Conservation (phyloP, 257 asterid species). For the Ilex asprella region DNA sequence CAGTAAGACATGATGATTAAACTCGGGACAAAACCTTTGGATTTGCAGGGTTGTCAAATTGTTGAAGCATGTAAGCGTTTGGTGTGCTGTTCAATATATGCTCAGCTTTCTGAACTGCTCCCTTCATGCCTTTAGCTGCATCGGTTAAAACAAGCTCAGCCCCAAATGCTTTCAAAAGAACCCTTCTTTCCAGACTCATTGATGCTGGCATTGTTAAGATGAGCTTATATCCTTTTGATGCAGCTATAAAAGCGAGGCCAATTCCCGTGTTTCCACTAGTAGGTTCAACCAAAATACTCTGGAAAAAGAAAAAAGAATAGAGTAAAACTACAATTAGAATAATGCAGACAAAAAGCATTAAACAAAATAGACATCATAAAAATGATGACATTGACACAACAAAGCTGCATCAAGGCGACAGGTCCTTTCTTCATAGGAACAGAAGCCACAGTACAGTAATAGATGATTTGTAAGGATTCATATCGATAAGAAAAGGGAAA, state of each 20-base stretch:
- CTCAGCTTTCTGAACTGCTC: slow-evolving; percentile 94
- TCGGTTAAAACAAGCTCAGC: slow-evolving; percentile 92
- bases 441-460: neutral
- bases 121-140: slow-evolving; percentile 91
- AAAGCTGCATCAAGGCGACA: neutral
- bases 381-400: too few relatives aligned
- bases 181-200: slow-evolving; percentile 99
- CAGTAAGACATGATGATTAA: neutral
- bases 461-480: neutral
- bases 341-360: neutral
- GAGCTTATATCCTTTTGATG: slow-evolving; percentile 94
- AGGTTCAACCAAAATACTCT: slow-evolving; percentile 96
- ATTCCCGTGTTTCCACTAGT: slow-evolving; percentile 99
- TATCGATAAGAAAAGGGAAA: too few relatives aligned
- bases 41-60: slow-evolving; percentile 94
- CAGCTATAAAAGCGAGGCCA: slow-evolving; percentile 97
- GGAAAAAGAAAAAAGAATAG: slow-evolving; percentile 15
- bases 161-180: slow-evolving; percentile 95
- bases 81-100: slow-evolving; percentile 71
- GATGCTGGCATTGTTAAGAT: slow-evolving; percentile 99
- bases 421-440: neutral
- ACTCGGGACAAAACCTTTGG: slow-evolving; percentile 61
- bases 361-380: too few relatives aligned
- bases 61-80: slow-evolving; percentile 89
- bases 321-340: neutral